A percentile compares a stretch with the other conserved stretches of the same genome.
Evolutionary conservation across 192 early-diverging fungal species (phyloP).

Genomic region (Thoreauomyces humboldtii): DNA sequence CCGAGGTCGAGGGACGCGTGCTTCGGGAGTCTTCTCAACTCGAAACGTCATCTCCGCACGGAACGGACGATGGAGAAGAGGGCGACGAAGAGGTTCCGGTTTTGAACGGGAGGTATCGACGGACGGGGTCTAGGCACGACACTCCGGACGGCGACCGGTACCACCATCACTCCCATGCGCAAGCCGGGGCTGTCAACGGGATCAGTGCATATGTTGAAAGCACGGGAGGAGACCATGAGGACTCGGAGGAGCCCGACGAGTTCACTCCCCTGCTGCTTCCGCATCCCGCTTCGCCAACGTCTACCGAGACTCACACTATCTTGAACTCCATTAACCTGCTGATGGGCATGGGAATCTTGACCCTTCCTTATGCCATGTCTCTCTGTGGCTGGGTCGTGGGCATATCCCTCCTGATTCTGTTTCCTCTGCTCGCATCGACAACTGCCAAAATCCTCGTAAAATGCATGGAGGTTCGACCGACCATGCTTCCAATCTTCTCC

Average conservation of each 20-base stretch:
- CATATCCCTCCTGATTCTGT: conserved; percentile 40
- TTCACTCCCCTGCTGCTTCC: neutral
- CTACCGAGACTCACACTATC: conserved; percentile 25
- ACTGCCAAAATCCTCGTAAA: conserved; percentile 62
- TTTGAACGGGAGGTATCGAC: neutral
- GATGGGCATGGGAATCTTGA: conserved; percentile 65
- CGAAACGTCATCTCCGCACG: too few relatives aligned
- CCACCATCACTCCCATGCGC: neutral
- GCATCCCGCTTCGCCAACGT: neutral
- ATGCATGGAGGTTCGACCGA: conserved; percentile 43
- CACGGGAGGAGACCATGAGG: neutral
- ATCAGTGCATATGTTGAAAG: neutral
- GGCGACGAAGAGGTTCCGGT: neutral
- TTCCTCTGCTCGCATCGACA: conserved; percentile 35
- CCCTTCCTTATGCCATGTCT: conserved; percentile 58
- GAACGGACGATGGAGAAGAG: neutral
- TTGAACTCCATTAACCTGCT: conserved; percentile 62
- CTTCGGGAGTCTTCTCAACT: conserved; percentile 1
- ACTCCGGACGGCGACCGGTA: too few relatives aligned
- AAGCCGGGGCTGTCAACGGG: neutral
- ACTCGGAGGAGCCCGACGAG: neutral
- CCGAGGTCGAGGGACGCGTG: conserved; percentile 8
- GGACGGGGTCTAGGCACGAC: too few relatives aligned
- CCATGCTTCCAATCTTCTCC: conserved; percentile 1
- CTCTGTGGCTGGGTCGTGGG: conserved; percentile 63